A percentile compares a stretch with the other conserved stretches of the same genome.
Evolutionary conservation across 768 basidiomycete species (phyloP).

Genomic region (Pleurotus platypus): DNA sequence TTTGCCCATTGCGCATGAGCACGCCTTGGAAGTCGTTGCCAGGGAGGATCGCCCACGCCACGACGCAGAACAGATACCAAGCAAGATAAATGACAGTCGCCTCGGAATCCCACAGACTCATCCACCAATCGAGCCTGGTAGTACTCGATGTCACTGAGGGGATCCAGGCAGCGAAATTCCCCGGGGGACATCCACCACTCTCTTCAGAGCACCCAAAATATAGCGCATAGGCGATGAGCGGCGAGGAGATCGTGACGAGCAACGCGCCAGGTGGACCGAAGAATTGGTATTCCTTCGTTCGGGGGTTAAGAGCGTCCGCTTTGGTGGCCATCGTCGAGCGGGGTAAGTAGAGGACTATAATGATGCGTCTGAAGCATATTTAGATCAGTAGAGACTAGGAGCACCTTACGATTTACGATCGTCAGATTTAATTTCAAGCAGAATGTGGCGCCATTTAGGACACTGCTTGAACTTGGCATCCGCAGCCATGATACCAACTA

Average conservation of each 20-base stretch:
- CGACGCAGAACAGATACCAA: conserved; percentile 85
- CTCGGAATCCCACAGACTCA: conserved; percentile 74
- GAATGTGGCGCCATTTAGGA: no score
- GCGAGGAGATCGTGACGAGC: conserved; percentile 65
- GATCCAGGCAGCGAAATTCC: conserved; percentile 18
- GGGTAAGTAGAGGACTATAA: no score
- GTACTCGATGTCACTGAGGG: conserved; percentile 44
- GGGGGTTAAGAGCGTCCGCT: conserved; percentile 48
- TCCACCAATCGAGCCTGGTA: conserved; percentile 59
- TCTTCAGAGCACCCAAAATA: conserved; percentile 74
- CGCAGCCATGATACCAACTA: no score
- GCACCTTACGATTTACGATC: no score
- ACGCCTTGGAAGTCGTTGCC: conserved; percentile 68
- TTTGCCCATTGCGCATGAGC: conserved; percentile 67
- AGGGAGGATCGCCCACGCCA: conserved; percentile 76
- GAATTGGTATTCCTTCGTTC: conserved; percentile 74
- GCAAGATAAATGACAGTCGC: conserved; percentile 73
- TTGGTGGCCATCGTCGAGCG: background rate
- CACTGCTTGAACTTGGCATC: no score
- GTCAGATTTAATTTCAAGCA: no score
- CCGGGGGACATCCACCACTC: conserved; percentile 67
- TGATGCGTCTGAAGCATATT: no score
- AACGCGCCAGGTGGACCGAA: conserved; percentile 76
- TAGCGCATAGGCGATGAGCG: conserved; percentile 65
- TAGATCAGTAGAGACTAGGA: no score